These are phyloP conservation scores for Quercus cerris DNA, from an alignment of 306 rosid species.

Conservation along the genomic window DNA sequence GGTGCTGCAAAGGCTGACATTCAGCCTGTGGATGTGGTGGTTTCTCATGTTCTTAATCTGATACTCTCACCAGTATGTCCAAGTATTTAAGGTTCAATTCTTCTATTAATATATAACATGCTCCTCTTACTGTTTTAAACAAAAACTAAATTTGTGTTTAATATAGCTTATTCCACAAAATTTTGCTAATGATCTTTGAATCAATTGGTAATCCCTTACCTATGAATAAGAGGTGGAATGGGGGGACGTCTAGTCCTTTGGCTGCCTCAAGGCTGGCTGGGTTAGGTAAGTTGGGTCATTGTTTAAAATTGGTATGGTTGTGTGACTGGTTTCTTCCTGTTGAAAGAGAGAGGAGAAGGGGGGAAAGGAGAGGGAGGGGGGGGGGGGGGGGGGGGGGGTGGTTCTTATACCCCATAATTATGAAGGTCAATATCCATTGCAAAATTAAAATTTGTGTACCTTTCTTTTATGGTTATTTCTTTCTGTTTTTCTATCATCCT, in stretches of 20 bases:
- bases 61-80: slow-evolving; percentile 73
- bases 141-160: not conserved
- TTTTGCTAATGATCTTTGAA: not conserved
- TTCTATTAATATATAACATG: not conserved
- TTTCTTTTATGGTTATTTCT: too few relatives aligned
- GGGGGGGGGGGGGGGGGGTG: too few relatives aligned
- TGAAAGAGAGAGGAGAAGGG: too few relatives aligned
- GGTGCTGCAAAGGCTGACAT: slow-evolving; percentile 84
- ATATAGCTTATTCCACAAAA: too few relatives aligned
- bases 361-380: too few relatives aligned
- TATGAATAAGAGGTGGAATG: not conserved
- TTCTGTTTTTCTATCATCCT: too few relatives aligned
- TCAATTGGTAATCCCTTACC: not conserved
- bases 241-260: not conserved
- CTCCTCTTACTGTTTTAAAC: slow-evolving; percentile 1
- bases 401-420: too few relatives aligned
- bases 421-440: too few relatives aligned
- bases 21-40: slow-evolving; percentile 83
- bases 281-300: not conserved
- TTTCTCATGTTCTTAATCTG: slow-evolving; percentile 80
- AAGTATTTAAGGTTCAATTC: slow-evolving; percentile 16
- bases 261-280: too few relatives aligned
- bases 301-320: not conserved
- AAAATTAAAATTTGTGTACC: too few relatives aligned
- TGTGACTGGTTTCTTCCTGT: too few relatives aligned